Evolutionary conservation across 805 yeast genomes (phyloP).

Genomic region (Ogataea methylovora): DNA sequence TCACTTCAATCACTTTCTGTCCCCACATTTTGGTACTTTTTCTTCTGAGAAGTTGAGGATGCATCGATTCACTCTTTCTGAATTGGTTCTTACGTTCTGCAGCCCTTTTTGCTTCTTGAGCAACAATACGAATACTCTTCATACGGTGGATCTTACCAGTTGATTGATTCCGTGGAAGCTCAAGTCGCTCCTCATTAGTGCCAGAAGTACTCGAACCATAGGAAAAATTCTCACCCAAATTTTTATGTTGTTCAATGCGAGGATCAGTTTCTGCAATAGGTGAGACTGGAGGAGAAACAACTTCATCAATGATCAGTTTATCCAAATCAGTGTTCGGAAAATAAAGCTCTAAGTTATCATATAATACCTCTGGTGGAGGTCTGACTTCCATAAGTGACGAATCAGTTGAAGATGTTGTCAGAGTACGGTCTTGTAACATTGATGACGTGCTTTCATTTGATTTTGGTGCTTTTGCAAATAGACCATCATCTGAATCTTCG

Average conservation of each 20-base stretch:
- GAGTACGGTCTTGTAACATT: slow-evolving; percentile 1
- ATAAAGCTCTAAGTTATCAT: slow-evolving; percentile 82
- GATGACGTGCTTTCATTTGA: slow-evolving; percentile 7
- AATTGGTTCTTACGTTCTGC: slow-evolving; percentile 30
- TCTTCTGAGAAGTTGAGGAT: slow-evolving; percentile 45
- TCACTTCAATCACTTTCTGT: slow-evolving; percentile 82
- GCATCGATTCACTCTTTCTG: slow-evolving; percentile 2
- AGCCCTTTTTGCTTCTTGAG: slow-evolving; percentile 77
- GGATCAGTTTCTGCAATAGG: slow-evolving; percentile 29
- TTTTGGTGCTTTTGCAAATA: slow-evolving; percentile 48
- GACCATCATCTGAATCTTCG: slow-evolving; percentile 45
- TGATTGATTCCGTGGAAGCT: not conserved
- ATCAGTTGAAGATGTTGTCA: not conserved
- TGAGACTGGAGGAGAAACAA: slow-evolving; percentile 49
- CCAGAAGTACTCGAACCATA: too few species aligned
- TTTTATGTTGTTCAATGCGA: slow-evolving; percentile 20
- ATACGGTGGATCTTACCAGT: slow-evolving; percentile 46
- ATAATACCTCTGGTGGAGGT: slow-evolving; percentile 92
- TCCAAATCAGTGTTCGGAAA: slow-evolving; percentile 92
- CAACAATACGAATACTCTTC: slow-evolving; percentile 90
- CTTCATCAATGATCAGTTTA: slow-evolving; percentile 77
- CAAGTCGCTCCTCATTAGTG: not conserved
- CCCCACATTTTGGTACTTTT: slow-evolving; percentile 98
- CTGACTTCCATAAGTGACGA: slow-evolving; percentile 52
- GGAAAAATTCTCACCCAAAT: slow-evolving; percentile 15